Percentiles rank a stretch among this genome's conserved stretches.
Conservation (phyloP, 805 yeast species). For the Priceomyces fermenticarens region DNA sequence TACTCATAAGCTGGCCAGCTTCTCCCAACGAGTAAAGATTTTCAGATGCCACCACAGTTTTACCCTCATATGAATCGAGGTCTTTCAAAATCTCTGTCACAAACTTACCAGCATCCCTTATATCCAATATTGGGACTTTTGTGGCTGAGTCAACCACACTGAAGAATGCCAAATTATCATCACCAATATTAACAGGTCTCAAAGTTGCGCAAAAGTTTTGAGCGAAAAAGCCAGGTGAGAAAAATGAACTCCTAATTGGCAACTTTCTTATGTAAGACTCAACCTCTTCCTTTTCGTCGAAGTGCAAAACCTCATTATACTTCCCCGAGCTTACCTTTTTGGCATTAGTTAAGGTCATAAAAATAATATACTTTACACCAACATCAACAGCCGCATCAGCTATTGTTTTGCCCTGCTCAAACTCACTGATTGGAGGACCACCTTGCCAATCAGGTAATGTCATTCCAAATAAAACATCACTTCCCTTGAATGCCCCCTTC, state of each 20-base stretch:
- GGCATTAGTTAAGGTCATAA: conserved; percentile 3
- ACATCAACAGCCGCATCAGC: conserved; percentile 5
- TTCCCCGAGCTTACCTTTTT: conserved; percentile 1
- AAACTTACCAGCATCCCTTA: conserved; percentile 5
- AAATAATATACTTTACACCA: conserved; percentile 4
- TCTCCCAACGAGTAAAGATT: not conserved
- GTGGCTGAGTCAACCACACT: not conserved
- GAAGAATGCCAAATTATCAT: conserved; percentile 1
- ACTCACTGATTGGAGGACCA: conserved; percentile 3
- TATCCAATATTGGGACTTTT: conserved; percentile 4
- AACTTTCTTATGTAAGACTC: conserved; percentile 5
- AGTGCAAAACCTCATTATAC: not conserved
- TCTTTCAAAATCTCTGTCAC: conserved; percentile 3
- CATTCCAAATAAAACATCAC: conserved; percentile 6
- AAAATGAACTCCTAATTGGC: conserved; percentile 5
- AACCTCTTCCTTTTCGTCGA: conserved; percentile 4
- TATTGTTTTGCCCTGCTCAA: conserved; percentile 6
- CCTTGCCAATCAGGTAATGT: conserved; percentile 8
- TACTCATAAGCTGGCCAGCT: not conserved
- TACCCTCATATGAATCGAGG: conserved; percentile 3
- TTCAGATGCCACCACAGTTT: not conserved
- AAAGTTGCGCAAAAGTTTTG: conserved; percentile 2
- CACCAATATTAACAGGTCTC: not conserved
- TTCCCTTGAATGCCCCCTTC: conserved; percentile 5
- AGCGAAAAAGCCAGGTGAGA: conserved; percentile 5